Percentiles rank a stretch among this genome's conserved stretches.
Evolutionary conservation across 2,329 filamentous ascomycete genomes (phyloP).

Genomic region (Pseudocercospora pini-densiflorae): DNA sequence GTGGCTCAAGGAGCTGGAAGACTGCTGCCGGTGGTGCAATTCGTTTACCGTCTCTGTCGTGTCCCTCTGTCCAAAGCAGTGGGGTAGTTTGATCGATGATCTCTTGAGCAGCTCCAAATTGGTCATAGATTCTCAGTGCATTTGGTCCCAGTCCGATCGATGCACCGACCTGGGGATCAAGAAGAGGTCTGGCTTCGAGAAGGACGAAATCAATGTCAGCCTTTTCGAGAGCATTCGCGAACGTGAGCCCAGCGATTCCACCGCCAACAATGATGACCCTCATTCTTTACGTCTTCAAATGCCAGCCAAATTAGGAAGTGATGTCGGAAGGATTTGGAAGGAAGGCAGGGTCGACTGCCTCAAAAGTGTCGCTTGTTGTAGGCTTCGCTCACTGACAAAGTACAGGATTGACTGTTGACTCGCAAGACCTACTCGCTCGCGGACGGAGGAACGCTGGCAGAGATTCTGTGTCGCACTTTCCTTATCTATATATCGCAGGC

Average conservation of each 20-base stretch:
- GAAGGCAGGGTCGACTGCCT: neutral
- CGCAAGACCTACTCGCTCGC: neutral
- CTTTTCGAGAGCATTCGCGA: slow-evolving; percentile 53
- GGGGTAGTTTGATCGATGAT: slow-evolving; percentile 22
- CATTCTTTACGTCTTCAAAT: neutral
- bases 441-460: neutral
- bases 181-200: slow-evolving; percentile 49
- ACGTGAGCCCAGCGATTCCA: slow-evolving; percentile 49
- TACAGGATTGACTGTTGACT: neutral
- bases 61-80: neutral
- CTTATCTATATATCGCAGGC: neutral
- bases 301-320: neutral
- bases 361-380: neutral
- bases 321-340: neutral
- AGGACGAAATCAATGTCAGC: slow-evolving; percentile 55
- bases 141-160: slow-evolving; percentile 53
- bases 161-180: slow-evolving; percentile 55
- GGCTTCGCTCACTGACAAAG: neutral
- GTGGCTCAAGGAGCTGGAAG: slow-evolving; percentile 16
- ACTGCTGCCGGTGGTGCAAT: slow-evolving; percentile 11
- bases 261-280: slow-evolving; percentile 55
- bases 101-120: slow-evolving; percentile 47
- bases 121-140: slow-evolving; percentile 54
- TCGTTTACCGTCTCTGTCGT: slow-evolving; percentile 13
- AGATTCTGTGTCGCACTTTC: neutral